Evolutionary conservation across 495 filamentous ascomycete species (phyloP).

Genomic region (Lasiosphaeria ovina): DNA sequence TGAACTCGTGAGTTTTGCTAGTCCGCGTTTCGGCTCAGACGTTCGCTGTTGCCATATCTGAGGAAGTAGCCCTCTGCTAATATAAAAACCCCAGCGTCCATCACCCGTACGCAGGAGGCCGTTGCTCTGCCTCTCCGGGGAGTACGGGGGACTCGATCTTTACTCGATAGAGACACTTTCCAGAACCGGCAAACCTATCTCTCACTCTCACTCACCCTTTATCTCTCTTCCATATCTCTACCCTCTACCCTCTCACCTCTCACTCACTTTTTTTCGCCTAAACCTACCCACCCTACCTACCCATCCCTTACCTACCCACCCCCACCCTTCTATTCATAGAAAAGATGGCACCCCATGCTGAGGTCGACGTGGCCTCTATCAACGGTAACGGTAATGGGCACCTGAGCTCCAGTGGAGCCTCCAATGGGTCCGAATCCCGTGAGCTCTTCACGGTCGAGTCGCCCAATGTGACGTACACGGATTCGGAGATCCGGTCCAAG

Average conservation of each 20-base stretch:
- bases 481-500: constrained; percentile 83
- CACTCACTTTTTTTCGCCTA: constrained; percentile 4
- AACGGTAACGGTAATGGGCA: constrained; percentile 70
- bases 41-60: background rate
- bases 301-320: no score
- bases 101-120: constrained; percentile 96
- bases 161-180: constrained; percentile 52
- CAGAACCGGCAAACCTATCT: constrained; percentile 27
- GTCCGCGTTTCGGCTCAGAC: background rate
- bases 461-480: constrained; percentile 88
- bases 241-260: background rate
- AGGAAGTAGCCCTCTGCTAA: background rate
- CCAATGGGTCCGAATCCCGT: constrained; percentile 26
- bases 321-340: background rate
- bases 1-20: constrained; percentile 69
- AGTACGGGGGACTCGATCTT: constrained; percentile 77
- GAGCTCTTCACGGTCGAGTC: constrained; percentile 81
- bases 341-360: constrained; percentile 92
- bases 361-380: constrained; percentile 60
- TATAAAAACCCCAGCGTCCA: constrained; percentile 60
- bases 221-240: background rate
- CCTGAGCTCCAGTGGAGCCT: constrained; percentile 60
- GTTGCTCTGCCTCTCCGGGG: constrained; percentile 86
- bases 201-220: background rate
- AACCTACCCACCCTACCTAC: no score